phyloP scores from a whole-genome alignment of 306 rosid genomes.

The Heteromeles arbutifolia region DNA sequence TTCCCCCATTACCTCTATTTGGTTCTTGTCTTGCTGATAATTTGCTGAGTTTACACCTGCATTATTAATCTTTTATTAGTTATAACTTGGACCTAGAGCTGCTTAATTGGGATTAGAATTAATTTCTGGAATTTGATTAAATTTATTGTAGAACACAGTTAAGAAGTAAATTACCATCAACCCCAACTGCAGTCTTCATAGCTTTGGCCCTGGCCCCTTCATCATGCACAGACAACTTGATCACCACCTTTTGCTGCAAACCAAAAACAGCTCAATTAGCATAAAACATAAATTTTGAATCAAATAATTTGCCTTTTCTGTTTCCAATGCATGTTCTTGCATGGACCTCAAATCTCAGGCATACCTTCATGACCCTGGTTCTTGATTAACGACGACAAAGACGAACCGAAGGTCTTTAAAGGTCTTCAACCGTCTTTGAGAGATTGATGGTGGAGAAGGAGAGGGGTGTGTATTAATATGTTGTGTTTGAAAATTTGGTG shows the following conservation, averaged over 20 bases:
- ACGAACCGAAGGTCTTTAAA: neutral
- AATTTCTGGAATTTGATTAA: neutral
- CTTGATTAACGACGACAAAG: neutral
- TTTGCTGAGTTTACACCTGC: constrained; percentile 33
- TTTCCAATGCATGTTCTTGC: neutral
- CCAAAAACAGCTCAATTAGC: neutral
- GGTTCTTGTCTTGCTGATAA: constrained; percentile 7
- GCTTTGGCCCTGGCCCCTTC: constrained; percentile 31
- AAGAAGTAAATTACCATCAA: constrained; percentile 20
- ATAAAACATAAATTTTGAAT: neutral
- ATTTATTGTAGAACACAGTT: neutral
- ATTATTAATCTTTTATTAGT: neutral
- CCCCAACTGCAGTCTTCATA: constrained; percentile 35
- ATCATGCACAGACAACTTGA: constrained; percentile 28
- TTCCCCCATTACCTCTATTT: constrained; percentile 40
- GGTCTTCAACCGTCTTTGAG: neutral
- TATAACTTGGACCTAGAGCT: neutral
- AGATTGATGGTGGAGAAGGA: neutral
- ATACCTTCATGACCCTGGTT: constrained; percentile 8
- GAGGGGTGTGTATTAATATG: neutral
- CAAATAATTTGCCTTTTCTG: neutral
- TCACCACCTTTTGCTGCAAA: constrained; percentile 50
- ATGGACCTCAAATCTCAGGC: neutral
- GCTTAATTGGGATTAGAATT: neutral
- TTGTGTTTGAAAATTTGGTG: neutral